Evolutionary conservation across 2,329 filamentous ascomycete genomes (phyloP), one percentile per base, ranked within the genome.

Genomic region (Phialophora tarda): DNA sequence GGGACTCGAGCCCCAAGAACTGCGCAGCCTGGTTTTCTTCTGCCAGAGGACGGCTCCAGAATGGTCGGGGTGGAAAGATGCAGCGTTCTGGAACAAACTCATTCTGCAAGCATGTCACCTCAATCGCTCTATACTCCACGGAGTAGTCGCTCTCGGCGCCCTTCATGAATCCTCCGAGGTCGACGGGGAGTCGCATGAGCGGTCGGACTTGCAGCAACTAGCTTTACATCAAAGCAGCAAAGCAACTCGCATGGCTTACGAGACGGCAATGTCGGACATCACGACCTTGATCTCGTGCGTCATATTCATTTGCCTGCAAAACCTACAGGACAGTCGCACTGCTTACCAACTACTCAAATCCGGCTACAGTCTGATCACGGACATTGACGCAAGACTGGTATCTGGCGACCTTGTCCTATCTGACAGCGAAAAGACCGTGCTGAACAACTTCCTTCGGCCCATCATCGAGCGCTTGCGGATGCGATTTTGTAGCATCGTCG

Each of bases 41-140:
- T 70, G 69, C 44, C 69, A 70, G 41, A 59, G 68, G 30, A 71
- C 70, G 1, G 70, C 63, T 3, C 70, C 69, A 38, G 68, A 71
- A 51, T 71, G 70, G 70, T 71, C 70, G 11, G 70, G 70, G 28
- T 71, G 69, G 64, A 65, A 66, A 23, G 70, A 71, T 60, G 70
- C 69, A 11, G 59, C 66, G 12, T 75, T 76, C 48, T 76, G 74
- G 74, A 74, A 70, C 56, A 69, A 71, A 21, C 57, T 75, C 2
- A 72, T 76, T 8, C 69, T 75, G 57, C 75, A 75, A 57, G 73
- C 73, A 12, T 74, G 71, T 34, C 73, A 75, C 48, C 67, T 73
- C 11, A 73, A 75, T 55, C 73, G 69, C 34, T 72, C 74, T 1
- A 69, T 76, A 23, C 74, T 74, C 62, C 74, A 76, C 64, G 71